Evolutionary conservation across 805 yeast genomes (phyloP).

Genomic region (Starmerella floris): DNA sequence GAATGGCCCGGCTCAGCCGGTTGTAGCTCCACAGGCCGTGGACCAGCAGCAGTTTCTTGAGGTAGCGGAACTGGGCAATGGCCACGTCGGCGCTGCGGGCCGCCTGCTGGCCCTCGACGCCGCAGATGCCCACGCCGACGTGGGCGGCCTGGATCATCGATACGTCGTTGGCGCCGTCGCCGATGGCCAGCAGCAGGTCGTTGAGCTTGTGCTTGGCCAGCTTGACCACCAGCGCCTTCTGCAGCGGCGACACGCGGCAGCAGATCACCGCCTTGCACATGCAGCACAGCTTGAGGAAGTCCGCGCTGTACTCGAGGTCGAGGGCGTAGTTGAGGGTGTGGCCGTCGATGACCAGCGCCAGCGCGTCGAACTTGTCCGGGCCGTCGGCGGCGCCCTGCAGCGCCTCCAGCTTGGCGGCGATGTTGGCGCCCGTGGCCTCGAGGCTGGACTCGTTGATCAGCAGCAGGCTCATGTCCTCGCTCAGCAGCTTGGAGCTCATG

Average conservation of each 20-base stretch:
- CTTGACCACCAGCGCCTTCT: slow-evolving; percentile 89
- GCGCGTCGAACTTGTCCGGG: slow-evolving; percentile 58
- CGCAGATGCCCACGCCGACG: slow-evolving; percentile 97
- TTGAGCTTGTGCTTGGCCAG: slow-evolving; percentile 68
- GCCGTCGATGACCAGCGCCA: slow-evolving; percentile 91
- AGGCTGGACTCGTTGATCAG: slow-evolving; percentile 76
- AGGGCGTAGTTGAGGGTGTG: slow-evolving; percentile 77
- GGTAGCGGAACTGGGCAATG: slow-evolving; percentile 84
- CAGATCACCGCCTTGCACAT: slow-evolving; percentile 92
- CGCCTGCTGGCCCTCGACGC: slow-evolving; percentile 99
- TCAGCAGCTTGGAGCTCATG: slow-evolving; percentile 85
- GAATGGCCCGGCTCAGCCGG: slow-evolving; percentile 79
- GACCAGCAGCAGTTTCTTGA: slow-evolving; percentile 70
- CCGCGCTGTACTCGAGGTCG: slow-evolving; percentile 64
- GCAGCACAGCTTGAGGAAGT: slow-evolving; percentile 65
- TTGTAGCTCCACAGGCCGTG: slow-evolving; percentile 98
- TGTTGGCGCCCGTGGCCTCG: slow-evolving; percentile 61
- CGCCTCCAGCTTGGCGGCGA: slow-evolving; percentile 63
- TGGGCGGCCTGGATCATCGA: slow-evolving; percentile 99
- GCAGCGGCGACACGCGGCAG: slow-evolving; percentile 95
- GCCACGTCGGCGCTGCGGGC: slow-evolving; percentile 96
- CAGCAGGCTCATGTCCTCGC: slow-evolving; percentile 91
- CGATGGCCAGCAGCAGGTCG: slow-evolving; percentile 71
- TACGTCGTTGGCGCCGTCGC: slow-evolving; percentile 99
- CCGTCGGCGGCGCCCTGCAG: slow-evolving; percentile 33